phyloP scores from a whole-genome alignment of 331 rosid species.

The Acacia pycnantha region DNA sequence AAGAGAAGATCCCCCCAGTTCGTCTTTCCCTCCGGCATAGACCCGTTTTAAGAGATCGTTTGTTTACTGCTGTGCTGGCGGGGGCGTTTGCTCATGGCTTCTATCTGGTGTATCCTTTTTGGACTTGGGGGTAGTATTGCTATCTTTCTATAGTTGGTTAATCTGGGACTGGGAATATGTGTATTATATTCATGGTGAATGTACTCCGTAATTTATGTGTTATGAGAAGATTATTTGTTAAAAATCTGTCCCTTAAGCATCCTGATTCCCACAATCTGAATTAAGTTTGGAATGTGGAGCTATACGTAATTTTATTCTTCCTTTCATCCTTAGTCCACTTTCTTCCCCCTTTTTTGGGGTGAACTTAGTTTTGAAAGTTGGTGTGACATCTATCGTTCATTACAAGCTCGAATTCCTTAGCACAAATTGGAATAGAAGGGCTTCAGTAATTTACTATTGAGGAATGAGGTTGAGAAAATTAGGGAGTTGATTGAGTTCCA shows the following conservation, averaged over 20 bases:
- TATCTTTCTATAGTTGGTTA: neutral
- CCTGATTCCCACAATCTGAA: neutral
- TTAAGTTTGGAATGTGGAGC: neutral
- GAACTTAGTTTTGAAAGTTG: neutral
- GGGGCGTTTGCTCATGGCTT: conserved; percentile 87
- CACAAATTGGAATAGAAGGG: neutral
- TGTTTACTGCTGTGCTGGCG: conserved; percentile 69
- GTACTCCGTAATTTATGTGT: neutral
- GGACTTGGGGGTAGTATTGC: neutral
- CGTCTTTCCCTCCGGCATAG: conserved; percentile 69
- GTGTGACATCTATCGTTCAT: neutral
- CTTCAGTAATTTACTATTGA: neutral
- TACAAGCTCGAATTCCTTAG: neutral
- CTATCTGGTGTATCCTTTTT: conserved; percentile 93
- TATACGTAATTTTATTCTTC: neutral
- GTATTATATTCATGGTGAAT: neutral
- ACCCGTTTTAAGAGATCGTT: conserved; percentile 89
- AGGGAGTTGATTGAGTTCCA: conserved; percentile 5
- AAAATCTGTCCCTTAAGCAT: neutral
- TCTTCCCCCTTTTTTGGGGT: neutral
- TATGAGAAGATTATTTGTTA: neutral
- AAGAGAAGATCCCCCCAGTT: conserved; percentile 66
- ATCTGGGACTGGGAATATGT: neutral
- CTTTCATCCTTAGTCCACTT: neutral
- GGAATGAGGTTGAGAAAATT: neutral